Evolutionary conservation across 257 asterid species (phyloP).

Genomic region (Solanum sitiens): DNA sequence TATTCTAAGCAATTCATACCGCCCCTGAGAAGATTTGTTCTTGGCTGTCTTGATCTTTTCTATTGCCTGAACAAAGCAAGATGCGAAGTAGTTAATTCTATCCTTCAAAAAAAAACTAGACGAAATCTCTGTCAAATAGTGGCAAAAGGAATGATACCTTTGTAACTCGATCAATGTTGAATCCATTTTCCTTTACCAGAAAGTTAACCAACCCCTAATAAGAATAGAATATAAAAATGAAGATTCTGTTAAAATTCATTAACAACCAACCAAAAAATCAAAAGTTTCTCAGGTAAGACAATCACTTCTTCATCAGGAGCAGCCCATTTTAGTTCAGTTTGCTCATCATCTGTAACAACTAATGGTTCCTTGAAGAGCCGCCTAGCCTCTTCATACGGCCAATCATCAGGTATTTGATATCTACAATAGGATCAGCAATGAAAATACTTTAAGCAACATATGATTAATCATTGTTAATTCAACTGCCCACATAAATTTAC

Average conservation of each 20-base stretch:
- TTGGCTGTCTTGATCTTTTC: slow-evolving; percentile 95
- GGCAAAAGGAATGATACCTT: slow-evolving; percentile 36
- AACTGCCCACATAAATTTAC: not conserved
- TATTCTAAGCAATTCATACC: slow-evolving; percentile 38
- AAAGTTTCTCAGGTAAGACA: slow-evolving; percentile 1
- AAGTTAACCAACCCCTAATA: slow-evolving; percentile 66
- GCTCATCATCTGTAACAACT: slow-evolving; percentile 51
- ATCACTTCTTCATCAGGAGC: slow-evolving; percentile 94
- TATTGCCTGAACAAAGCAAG: slow-evolving; percentile 50
- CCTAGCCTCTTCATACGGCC: slow-evolving; percentile 95
- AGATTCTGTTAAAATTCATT: not conserved
- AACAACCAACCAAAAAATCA: slow-evolving; percentile 1
- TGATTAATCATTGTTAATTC: not conserved
- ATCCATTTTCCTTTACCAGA: slow-evolving; percentile 93
- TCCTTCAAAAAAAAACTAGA: not conserved
- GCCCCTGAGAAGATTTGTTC: slow-evolving; percentile 87
- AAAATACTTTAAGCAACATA: not conserved
- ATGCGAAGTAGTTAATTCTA: slow-evolving; percentile 1
- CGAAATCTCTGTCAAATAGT: not conserved
- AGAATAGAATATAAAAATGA: not conserved
- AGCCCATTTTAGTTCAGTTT: slow-evolving; percentile 82
- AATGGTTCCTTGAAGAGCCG: slow-evolving; percentile 88
- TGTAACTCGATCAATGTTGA: slow-evolving; percentile 78
- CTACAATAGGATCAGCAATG: slow-evolving; percentile 23
- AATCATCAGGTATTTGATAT: slow-evolving; percentile 85